Evolutionary conservation across 225 moss, liverwort and hornwort genomes (phyloP).

Genomic region (Bryoerythrophyllum caledonicum): DNA sequence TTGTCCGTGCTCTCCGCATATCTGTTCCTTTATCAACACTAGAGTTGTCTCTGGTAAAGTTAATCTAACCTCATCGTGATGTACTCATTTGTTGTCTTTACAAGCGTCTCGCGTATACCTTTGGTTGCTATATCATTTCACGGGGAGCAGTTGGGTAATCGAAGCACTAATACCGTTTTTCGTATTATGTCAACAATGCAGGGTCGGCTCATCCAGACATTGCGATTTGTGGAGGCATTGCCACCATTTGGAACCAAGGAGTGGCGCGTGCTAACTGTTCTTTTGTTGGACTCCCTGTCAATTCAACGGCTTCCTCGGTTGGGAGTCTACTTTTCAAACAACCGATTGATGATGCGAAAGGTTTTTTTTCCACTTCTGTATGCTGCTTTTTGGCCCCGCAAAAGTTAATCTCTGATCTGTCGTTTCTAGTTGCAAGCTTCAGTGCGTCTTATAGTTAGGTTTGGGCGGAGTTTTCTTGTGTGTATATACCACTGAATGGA

Average conservation of each 20-base stretch:
- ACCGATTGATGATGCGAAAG: slow-evolving; percentile 62
- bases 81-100: background rate
- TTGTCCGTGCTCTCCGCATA: slow-evolving; percentile 68
- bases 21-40: slow-evolving; percentile 68
- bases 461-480: too few species aligned
- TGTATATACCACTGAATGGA: background rate
- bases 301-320: slow-evolving; percentile 55
- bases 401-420: background rate
- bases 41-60: slow-evolving; percentile 62
- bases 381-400: background rate
- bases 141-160: background rate
- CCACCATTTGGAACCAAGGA: slow-evolving; percentile 72
- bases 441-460: background rate
- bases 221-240: slow-evolving; percentile 81
- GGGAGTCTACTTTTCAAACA: slow-evolving; percentile 62
- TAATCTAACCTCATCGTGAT: background rate
- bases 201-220: slow-evolving; percentile 75
- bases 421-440: background rate
- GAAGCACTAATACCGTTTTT: slow-evolving; percentile 10
- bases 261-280: slow-evolving; percentile 71
- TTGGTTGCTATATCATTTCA: background rate
- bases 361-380: slow-evolving; percentile 31
- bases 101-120: background rate
- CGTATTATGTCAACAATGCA: slow-evolving; percentile 22
- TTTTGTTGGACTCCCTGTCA: slow-evolving; percentile 84